phyloP scores from a whole-genome alignment of 1,139 yeast genomes.

The Cylindricascospora bacillispora region DNA sequence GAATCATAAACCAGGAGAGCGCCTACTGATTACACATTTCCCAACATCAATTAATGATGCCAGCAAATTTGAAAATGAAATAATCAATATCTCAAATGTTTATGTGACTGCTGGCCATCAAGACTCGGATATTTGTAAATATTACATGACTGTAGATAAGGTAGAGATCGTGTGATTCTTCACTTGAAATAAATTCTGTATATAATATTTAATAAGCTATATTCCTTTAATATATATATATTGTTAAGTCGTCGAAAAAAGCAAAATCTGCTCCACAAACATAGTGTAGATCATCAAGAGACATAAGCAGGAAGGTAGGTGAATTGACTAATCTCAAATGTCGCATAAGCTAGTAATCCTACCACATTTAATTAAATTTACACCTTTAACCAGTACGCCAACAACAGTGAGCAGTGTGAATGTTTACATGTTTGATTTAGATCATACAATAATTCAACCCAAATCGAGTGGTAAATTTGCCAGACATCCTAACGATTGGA shows the following conservation, averaged over 20 bases:
- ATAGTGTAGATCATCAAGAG: too few relatives aligned
- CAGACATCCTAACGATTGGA: conserved; percentile 21
- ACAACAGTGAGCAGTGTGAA: conserved; percentile 3
- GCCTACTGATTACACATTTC: conserved; percentile 38
- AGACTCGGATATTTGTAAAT: conserved; percentile 35
- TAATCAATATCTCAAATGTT: conserved; percentile 33
- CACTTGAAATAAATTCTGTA: conserved; percentile 1
- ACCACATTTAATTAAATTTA: conserved; percentile 21
- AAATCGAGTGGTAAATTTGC: conserved; percentile 16
- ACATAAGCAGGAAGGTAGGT: neutral
- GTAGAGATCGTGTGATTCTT: conserved; percentile 13
- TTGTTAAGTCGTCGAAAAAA: too few relatives aligned
- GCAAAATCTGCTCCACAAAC: too few relatives aligned
- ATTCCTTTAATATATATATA: too few relatives aligned
- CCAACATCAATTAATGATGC: conserved; percentile 53
- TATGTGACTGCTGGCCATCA: conserved; percentile 23
- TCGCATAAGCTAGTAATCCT: conserved; percentile 19
- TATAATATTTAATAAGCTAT: neutral
- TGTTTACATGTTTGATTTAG: conserved; percentile 23
- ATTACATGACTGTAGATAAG: conserved; percentile 49
- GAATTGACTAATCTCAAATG: conserved; percentile 4
- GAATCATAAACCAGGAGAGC: conserved; percentile 31
- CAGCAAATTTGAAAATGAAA: conserved; percentile 31
- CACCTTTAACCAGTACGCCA: conserved; percentile 9
- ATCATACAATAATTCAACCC: conserved; percentile 24